phyloP scores from a whole-genome alignment of 805 yeast species.

The Kurtzmaniella fragi region DNA sequence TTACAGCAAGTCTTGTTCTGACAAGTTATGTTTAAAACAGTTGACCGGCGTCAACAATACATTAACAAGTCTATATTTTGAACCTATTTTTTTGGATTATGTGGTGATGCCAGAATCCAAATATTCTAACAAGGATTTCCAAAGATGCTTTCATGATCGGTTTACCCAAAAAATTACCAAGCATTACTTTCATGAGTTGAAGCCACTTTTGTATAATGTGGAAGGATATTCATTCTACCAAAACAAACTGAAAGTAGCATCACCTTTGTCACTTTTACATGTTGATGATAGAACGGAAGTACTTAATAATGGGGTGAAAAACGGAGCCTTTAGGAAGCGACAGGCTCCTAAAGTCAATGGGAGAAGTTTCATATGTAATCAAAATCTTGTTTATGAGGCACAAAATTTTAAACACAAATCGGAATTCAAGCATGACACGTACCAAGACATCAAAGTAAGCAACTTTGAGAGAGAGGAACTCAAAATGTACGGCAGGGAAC shows the following conservation, averaged over 20 bases:
- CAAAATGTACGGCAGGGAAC: constrained; percentile 21
- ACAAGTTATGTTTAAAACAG: constrained; percentile 69
- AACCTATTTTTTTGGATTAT: constrained; percentile 37
- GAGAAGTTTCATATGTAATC: constrained; percentile 34
- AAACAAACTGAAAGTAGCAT: constrained; percentile 18
- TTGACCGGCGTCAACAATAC: constrained; percentile 48
- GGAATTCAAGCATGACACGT: constrained; percentile 10
- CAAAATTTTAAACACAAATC: background rate
- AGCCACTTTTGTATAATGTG: constrained; percentile 9
- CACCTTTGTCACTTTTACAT: constrained; percentile 25
- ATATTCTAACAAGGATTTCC: constrained; percentile 20
- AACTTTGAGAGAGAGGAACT: constrained; percentile 20
- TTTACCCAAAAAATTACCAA: constrained; percentile 6
- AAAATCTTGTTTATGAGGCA: constrained; percentile 12
- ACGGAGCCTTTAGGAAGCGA: constrained; percentile 49
- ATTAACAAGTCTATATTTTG: constrained; percentile 23
- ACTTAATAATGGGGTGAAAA: constrained; percentile 54
- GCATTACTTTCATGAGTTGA: constrained; percentile 9
- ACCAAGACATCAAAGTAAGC: constrained; percentile 25
- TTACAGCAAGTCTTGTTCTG: constrained; percentile 83
- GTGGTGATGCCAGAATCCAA: constrained; percentile 43
- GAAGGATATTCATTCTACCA: constrained; percentile 10
- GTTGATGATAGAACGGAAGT: constrained; percentile 29
- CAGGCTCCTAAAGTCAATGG: constrained; percentile 41
- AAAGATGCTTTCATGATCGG: constrained; percentile 38